These are phyloP conservation scores for Pharnaceum exiguum DNA, from an alignment of 148 eudicot genomes.

Conservation along the genomic window DNA sequence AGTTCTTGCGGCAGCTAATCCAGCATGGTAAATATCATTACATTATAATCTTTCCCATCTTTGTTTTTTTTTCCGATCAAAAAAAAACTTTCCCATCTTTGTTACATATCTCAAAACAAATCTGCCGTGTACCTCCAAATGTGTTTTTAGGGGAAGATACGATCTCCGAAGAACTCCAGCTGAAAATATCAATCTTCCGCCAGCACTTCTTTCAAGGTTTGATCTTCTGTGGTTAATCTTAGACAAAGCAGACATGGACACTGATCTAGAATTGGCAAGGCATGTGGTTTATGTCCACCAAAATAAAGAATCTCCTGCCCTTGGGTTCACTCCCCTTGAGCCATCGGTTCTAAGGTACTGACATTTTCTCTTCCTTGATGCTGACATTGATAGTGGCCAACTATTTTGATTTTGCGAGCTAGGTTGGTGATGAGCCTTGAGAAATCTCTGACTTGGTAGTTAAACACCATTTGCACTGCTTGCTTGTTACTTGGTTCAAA, in stretches of 20 bases:
- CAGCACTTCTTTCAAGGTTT: constrained; percentile 97
- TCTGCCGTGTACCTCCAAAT: not conserved
- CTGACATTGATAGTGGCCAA: not conserved
- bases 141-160: constrained; percentile 91
- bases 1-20: constrained; percentile 99
- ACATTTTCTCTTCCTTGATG: not conserved
- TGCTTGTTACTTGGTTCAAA: not conserved
- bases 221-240: constrained; percentile 96
- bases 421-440: not conserved
- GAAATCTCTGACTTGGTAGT: not conserved
- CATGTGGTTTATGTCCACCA: constrained; percentile 98
- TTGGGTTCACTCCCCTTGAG: constrained; percentile 91
- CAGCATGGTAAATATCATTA: constrained; percentile 64
- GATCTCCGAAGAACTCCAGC: constrained; percentile 98
- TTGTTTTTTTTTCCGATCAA: not conserved
- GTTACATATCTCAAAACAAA: too few species aligned
- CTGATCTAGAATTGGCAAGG: constrained; percentile 96
- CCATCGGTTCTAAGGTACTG: constrained; percentile 83
- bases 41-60: not conserved
- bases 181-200: constrained; percentile 98
- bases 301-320: constrained; percentile 88
- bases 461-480: not conserved
- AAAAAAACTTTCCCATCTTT: not conserved
- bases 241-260: constrained; percentile 98
- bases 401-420: not conserved